Conservation (phyloP, 306 rosid species). For the Rosa lucieae region DNA sequence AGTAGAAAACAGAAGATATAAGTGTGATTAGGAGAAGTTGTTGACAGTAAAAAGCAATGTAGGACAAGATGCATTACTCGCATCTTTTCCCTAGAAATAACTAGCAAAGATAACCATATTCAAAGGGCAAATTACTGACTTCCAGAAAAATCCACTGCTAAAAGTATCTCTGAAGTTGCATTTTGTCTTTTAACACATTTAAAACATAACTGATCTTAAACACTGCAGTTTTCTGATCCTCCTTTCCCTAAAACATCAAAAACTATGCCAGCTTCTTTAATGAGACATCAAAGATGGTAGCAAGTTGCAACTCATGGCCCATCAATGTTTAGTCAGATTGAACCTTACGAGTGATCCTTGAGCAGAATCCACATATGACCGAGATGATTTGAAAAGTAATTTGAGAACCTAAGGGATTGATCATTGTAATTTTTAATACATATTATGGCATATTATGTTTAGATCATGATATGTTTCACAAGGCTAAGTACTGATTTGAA, state of each 20-base stretch:
- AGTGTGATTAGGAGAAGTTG: not conserved
- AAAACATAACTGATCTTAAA: not conserved
- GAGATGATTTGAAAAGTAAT: not conserved
- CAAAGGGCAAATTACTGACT: not conserved
- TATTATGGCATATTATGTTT: not conserved
- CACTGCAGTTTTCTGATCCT: not conserved
- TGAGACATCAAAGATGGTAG: not conserved
- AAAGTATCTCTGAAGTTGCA: not conserved
- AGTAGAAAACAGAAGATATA: constrained; percentile 11
- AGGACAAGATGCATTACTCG: not conserved
- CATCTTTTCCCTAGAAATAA: not conserved
- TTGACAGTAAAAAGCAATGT: not conserved
- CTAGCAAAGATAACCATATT: not conserved
- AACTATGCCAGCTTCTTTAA: not conserved
- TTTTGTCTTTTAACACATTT: not conserved
- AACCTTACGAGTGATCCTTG: not conserved
- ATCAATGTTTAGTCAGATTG: not conserved
- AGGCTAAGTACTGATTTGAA: not conserved
- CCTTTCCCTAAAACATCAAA: not conserved
- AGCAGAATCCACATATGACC: not conserved
- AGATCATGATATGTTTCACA: not conserved
- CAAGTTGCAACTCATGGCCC: not conserved
- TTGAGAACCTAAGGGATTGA: not conserved
- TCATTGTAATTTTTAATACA: not conserved
- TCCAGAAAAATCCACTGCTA: not conserved